These are phyloP conservation scores for Coniosporium tulheliwenetii DNA, from an alignment of 2,329 filamentous ascomycete species.

Conservation along the genomic window DNA sequence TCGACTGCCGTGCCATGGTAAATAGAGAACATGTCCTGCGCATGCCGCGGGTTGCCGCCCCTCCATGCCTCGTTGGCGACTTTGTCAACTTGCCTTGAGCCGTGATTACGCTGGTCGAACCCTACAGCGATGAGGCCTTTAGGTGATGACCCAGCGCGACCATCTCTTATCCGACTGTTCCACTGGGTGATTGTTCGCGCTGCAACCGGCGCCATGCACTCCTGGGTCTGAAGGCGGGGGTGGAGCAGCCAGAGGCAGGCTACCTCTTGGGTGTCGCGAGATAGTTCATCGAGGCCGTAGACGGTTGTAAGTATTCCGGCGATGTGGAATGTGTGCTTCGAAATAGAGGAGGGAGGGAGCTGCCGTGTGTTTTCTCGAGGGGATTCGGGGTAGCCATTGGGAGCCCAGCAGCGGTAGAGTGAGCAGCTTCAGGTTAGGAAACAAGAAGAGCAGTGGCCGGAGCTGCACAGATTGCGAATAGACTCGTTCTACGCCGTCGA, in stretches of 20 bases:
- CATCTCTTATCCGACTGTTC: slow-evolving; percentile 31
- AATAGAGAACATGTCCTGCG: slow-evolving; percentile 78
- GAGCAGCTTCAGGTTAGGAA: no score
- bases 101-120: slow-evolving; percentile 92
- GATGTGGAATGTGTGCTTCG: slow-evolving; percentile 52
- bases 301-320: slow-evolving; percentile 65
- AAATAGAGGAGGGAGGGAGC: slow-evolving; percentile 30
- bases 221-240: slow-evolving; percentile 54
- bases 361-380: slow-evolving; percentile 13
- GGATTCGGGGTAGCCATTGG: slow-evolving; percentile 9
- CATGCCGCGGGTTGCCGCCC: slow-evolving; percentile 63
- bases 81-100: slow-evolving; percentile 50
- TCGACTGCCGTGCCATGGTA: slow-evolving; percentile 64
- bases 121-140: slow-evolving; percentile 62
- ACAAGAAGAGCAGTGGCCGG: no score
- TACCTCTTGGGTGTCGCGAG: slow-evolving; percentile 36
- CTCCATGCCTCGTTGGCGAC: slow-evolving; percentile 66
- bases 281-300: slow-evolving; percentile 65
- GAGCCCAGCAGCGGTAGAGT: neutral
- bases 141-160: slow-evolving; percentile 11
- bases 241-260: slow-evolving; percentile 88
- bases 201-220: slow-evolving; percentile 63
- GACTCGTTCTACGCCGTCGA: no score
- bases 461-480: no score
- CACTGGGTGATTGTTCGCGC: slow-evolving; percentile 52